Base-by-base conservation (phyloP, 2,329 filamentous ascomycete species). In the Aureobasidium sp. region DNA sequence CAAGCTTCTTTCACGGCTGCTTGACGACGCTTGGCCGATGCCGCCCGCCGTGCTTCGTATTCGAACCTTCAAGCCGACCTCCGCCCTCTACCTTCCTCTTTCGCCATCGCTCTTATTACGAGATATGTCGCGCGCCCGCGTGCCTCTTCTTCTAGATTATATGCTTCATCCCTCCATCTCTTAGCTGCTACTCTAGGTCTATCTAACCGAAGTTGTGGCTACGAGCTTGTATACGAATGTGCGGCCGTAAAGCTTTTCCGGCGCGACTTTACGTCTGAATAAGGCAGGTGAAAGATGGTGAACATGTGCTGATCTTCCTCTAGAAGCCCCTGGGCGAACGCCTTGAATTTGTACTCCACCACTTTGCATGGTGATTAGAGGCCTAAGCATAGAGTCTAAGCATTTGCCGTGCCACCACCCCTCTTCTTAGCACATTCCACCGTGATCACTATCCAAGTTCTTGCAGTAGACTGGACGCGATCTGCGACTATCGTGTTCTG, bases 1-100 rank as follows among this genome's bases (percentile, higher is more conserved):
- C 22, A 53, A 53, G 51, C 51, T 42, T 42, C 37, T 41, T 42
- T 37, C 14, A 55, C 17, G 37, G 51, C 37, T 42, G 37, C 51
- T 41, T 41, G 14, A 34, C 41, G 25, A 37, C 51, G 51, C 51
- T 55, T 55, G 51, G 51, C 51, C 51, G 51, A 55, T 55, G 51
- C 51, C 36, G 49, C 49, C 51, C 22, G 51, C 42, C 36, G 51
- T 14, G 51, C 51, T 55, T 55, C 51, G 51, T 55, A 55, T 53
- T 53, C 25, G 41, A 34, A 34, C 31, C 31, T 34, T 34, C 37
- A 42, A 25, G 34, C 25, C 22, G 22, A 39, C 22, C 15, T 53
- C 34, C 51, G 41, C 34, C n/a, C 36, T 22, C 20, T 37, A 55
- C 51, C 51, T 55, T 55, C 51, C 51, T 55, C 37, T 55, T 55